Base-by-base conservation (phyloP, 768 basidiomycete species). In the Collybiopsis confluens region DNA sequence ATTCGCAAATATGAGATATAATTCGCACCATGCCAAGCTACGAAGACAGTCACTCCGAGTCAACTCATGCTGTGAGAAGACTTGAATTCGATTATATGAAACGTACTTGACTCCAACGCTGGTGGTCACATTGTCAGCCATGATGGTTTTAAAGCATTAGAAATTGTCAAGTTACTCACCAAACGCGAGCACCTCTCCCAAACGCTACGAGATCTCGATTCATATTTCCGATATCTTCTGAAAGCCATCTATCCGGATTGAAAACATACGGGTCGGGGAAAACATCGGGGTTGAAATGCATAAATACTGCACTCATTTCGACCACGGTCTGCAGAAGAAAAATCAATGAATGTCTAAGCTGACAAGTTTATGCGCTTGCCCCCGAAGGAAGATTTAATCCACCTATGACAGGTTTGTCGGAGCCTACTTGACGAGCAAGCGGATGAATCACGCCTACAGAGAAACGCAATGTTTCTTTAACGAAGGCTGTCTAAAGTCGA, bases 381-480 rank as follows among this genome's bases (percentile, higher is more conserved):
- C 73, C 73, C 9, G 66, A 64, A 24, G 76, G 76, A 44, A 78
- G 59, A 11, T 60, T 45, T 5, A 54, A 50, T 1, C 74, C 76
- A 26, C 62, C 63, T 9, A 80, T 73, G 20, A 61, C 57, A 1
- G 70, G 61, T 24, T 65, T 68, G 13, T 61, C 55, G 3, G 66
- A 65, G 3, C 70, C 70, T 7, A 78, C 70, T 24, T 77, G 61
- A 30, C 77, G 65, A n/a, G 74, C 68, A 36, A 75, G 63, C 2
- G 72, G 70, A 1, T 63, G 69, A 9, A 71, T 66, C 4, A 73
- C 61, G 8, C 75, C 75, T 52, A 71, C 68, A 24, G 69, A 66
- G 57, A 77, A 64, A 21, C 78, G 65, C 41, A 78, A 65, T 0
- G 75, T 68, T 59, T 79, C 77, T 53, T 78, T 77, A 23, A 78